Percentiles rank a stretch among this genome's conserved stretches.
Evolutionary conservation across 306 rosid species (phyloP).

Genomic region (Cucumis melo): DNA sequence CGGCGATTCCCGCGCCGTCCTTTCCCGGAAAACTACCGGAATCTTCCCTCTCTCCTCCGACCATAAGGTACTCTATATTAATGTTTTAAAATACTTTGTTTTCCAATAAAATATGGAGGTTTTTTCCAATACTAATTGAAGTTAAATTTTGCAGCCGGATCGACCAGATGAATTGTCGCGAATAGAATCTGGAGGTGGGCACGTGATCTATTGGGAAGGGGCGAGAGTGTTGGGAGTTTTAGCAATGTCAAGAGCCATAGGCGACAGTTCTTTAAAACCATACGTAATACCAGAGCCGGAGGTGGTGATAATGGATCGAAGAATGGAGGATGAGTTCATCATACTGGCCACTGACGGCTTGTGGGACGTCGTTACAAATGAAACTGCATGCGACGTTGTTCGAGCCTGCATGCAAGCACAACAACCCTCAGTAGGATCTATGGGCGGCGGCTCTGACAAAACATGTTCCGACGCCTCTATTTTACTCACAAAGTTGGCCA

Average conservation of each 20-base stretch:
- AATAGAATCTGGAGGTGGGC: conserved; percentile 67
- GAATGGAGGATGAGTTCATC: conserved; percentile 59
- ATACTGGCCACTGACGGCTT: conserved; percentile 79
- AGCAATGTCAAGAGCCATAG: conserved; percentile 90
- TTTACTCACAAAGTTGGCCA: conserved; percentile 68
- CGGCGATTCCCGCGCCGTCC: conserved; percentile 92
- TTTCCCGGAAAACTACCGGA: conserved; percentile 46
- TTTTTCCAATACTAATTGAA: too few species aligned
- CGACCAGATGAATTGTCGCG: conserved; percentile 75
- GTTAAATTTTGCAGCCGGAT: conserved; percentile 20
- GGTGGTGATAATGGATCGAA: conserved; percentile 52
- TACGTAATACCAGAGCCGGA: conserved; percentile 86
- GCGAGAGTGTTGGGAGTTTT: conserved; percentile 78
- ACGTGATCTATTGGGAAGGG: conserved; percentile 86
- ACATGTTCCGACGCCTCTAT: conserved; percentile 75
- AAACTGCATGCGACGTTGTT: conserved; percentile 66
- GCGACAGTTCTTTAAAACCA: conserved; percentile 70
- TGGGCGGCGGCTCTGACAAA: conserved; percentile 30
- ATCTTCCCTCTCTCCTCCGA: conserved; percentile 65
- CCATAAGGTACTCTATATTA: conserved; percentile 37
- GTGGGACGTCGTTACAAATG: conserved; percentile 88
- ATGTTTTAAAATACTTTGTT: too few species aligned
- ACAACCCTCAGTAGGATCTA: conserved; percentile 4
- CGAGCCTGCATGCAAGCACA: conserved; percentile 50
- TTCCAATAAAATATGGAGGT: too few species aligned